Base-by-base conservation (phyloP, 2,329 filamentous ascomycete species). In the Teratosphaeriaceae sp. region DNA sequence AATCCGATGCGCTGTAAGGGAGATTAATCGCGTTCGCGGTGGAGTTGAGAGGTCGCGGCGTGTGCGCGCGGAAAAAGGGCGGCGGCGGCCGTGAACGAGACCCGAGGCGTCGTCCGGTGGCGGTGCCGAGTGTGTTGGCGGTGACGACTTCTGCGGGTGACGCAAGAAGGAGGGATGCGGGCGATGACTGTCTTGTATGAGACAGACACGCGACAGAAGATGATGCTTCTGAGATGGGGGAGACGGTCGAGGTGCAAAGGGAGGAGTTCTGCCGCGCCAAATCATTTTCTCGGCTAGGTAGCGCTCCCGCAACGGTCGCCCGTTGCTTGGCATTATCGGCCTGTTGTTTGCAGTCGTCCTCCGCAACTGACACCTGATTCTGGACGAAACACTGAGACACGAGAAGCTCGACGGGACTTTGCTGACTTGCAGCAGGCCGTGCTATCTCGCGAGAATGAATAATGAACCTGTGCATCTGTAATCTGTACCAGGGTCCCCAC, bases 161-260 rank as follows among this genome's bases (percentile, higher is more conserved):
- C 46, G 46, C 46, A 30, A 48, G 46, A 49, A 46, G 45, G 33
- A 40, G 23, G 34, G 31, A 38, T 41, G 16, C 30, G 23, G 23
- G 36, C 15, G 43, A 26, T 42, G 43, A 46, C 50, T 51, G 48
- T 49, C 48, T 41, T 22, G 18, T 13, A 18, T 15, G 39, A 41
- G 41, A 38, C 42, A 49, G 46, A 41, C 45, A 52, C 43, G 48
- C 50, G 48, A 43, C 35, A 46, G 45, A 47, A 44, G 44, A 33
- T 34, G 22, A 26, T 18, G 36, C 26, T 44, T 36, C 21, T 33
- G 44, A 36, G 29, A 20, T 41, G 36, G 23, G 12, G 24, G 34
- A 5, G 19, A 8, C 8, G 24, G 24, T 8, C 13, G 8, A 8
- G 24, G 24, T 27, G 8, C 24, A 27, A 8, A 15, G 27, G 29